Evolutionary conservation across 2,329 filamentous ascomycete species (phyloP).

Genomic region (Xylaria sp.): DNA sequence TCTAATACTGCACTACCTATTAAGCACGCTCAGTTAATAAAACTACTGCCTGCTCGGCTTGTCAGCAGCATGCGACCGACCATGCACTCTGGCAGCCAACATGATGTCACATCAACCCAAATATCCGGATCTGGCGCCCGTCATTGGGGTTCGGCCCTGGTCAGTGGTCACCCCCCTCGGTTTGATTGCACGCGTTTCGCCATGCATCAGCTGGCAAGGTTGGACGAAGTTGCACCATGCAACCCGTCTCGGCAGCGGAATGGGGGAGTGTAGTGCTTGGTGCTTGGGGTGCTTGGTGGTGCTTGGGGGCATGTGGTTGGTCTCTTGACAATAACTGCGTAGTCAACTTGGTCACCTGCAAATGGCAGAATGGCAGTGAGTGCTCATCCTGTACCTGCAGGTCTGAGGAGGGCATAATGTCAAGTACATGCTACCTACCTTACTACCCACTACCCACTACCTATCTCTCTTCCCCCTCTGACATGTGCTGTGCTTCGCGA

Average conservation of each 20-base stretch:
- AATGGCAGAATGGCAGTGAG: neutral
- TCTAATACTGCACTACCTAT: neutral
- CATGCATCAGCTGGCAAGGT: conserved; percentile 15
- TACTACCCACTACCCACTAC: neutral
- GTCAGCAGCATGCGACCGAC: neutral
- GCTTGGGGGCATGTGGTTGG: neutral
- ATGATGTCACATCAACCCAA: conserved; percentile 18
- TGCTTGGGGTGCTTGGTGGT: too few relatives aligned
- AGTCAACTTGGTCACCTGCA: conserved; percentile 3
- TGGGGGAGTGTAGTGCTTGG: too few relatives aligned
- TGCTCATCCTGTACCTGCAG: conserved; percentile 10
- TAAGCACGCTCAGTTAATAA: too few relatives aligned
- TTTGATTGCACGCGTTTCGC: conserved; percentile 13
- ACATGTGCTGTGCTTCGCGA: neutral
- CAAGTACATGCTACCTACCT: conserved; percentile 1
- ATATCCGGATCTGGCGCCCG: conserved; percentile 18
- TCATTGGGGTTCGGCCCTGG: neutral
- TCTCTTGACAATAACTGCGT: neutral
- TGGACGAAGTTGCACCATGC: neutral
- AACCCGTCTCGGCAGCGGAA: neutral
- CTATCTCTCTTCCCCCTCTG: neutral
- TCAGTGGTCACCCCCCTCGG: neutral
- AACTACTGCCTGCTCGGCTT: neutral
- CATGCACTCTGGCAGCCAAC: neutral
- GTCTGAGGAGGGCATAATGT: conserved; percentile 6